Conservation (phyloP, 768 basidiomycete species). For the Clitopilus passeckerianus region DNA sequence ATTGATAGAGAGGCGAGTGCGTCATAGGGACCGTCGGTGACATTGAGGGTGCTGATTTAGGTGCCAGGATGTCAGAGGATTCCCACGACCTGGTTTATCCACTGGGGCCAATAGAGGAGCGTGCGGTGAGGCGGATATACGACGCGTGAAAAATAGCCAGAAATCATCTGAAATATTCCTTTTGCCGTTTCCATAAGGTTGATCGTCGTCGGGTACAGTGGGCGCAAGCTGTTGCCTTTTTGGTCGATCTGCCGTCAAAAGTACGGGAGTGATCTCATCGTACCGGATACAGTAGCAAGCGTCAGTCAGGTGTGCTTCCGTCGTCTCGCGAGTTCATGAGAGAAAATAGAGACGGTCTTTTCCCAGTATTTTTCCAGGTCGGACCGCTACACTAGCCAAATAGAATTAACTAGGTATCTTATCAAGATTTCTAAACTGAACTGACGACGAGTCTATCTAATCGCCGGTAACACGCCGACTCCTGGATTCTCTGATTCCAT, state of each 20-base stretch:
- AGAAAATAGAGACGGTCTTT: too few relatives aligned
- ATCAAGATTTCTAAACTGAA: neutral
- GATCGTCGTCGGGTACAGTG: neutral
- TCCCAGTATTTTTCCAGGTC: too few relatives aligned
- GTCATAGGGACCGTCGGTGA: neutral
- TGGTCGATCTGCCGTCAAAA: neutral
- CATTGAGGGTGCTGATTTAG: neutral
- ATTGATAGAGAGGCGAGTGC: neutral
- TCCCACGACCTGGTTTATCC: neutral
- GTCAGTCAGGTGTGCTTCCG: too few relatives aligned
- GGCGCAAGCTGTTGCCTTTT: neutral
- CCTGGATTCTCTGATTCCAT: neutral
- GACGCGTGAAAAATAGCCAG: neutral
- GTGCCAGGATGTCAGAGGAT: neutral
- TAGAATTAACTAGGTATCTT: neutral
- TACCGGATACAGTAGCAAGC: too few relatives aligned
- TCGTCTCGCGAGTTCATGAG: too few relatives aligned
- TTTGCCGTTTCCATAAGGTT: neutral
- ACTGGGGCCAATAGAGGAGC: neutral
- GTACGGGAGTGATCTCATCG: neutral
- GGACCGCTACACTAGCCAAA: neutral
- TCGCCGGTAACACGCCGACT: neutral
- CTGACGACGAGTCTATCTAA: neutral
- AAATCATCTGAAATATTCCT: neutral
- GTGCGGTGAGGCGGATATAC: neutral